Evolutionary conservation across 164 flowering plant genomes (phyloP).

Genomic region (Magnolia changhungtana): DNA sequence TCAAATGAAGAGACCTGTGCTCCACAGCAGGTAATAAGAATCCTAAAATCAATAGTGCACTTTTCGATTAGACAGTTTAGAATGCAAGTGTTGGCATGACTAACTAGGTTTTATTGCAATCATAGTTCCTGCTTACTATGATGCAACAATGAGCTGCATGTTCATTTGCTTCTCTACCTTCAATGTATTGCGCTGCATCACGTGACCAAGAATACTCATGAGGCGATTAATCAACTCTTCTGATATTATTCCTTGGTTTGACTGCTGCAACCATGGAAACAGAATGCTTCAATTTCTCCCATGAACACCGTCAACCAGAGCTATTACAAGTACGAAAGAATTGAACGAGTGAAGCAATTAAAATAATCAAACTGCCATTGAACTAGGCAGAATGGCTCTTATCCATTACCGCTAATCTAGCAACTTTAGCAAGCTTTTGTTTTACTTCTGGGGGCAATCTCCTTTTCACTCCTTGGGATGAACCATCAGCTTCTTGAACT

Average conservation of each 20-base stretch:
- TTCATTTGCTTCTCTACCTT: slow-evolving; percentile 42
- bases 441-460: slow-evolving; percentile 86
- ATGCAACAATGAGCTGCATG: neutral
- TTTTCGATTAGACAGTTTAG: too few relatives aligned
- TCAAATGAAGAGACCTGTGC: too few relatives aligned
- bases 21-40: too few relatives aligned
- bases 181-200: slow-evolving; percentile 76
- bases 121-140: too few relatives aligned
- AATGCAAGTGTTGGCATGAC: too few relatives aligned
- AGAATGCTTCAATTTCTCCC: neutral
- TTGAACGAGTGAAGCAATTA: neutral
- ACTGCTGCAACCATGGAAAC: slow-evolving; percentile 50
- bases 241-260: slow-evolving; percentile 74
- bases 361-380: neutral
- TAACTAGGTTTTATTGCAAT: neutral
- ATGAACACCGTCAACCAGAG: neutral
- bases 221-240: slow-evolving; percentile 71
- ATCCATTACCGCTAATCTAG: slow-evolving; percentile 76
- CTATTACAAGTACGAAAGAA: neutral
- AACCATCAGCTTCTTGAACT: slow-evolving; percentile 63
- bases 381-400: slow-evolving; percentile 5
- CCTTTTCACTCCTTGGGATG: slow-evolving; percentile 75
- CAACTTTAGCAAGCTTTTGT: slow-evolving; percentile 94
- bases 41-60: too few relatives aligned
- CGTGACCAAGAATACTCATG: slow-evolving; percentile 81